phyloP scores from a whole-genome alignment of 1,139 yeast species.

The Scheffersomyces titani region DNA sequence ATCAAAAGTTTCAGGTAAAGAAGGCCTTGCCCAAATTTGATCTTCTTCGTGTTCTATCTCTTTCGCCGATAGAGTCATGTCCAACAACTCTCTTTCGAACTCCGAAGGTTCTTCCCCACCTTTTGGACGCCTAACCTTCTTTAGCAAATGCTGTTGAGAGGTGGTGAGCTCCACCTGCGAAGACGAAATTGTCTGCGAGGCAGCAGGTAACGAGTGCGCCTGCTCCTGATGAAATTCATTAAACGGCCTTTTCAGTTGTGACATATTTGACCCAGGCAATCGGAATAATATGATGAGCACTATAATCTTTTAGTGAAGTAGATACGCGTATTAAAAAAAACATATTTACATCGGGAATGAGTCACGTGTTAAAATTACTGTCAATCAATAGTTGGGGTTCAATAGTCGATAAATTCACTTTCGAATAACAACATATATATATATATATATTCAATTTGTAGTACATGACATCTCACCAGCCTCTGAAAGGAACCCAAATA shows the following conservation, averaged over 20 bases:
- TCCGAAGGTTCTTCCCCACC: constrained; percentile 52
- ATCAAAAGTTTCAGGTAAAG: constrained; percentile 51
- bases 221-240: constrained; percentile 18
- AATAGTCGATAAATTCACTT: neutral
- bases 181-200: constrained; percentile 29
- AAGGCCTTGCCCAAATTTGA: constrained; percentile 65
- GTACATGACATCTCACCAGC: constrained; percentile 29
- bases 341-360: neutral
- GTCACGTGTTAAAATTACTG: too few species aligned
- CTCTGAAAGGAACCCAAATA: constrained; percentile 77
- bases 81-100: constrained; percentile 64
- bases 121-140: constrained; percentile 37
- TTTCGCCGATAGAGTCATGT: constrained; percentile 49
- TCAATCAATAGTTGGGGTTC: too few species aligned
- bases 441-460: neutral
- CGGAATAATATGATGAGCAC: neutral
- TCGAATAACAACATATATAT: neutral
- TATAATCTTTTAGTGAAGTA: neutral
- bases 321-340: neutral
- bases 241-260: constrained; percentile 6
- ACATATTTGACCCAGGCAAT: neutral
- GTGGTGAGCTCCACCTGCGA: constrained; percentile 25
- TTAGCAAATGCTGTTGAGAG: constrained; percentile 36
- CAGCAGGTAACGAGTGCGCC: constrained; percentile 48
- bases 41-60: constrained; percentile 40